Evolutionary conservation across 2,329 filamentous ascomycete genomes (phyloP), one percentile per base, ranked within the genome.

Genomic region (Ophiocordyceps camponoti-floridani): DNA sequence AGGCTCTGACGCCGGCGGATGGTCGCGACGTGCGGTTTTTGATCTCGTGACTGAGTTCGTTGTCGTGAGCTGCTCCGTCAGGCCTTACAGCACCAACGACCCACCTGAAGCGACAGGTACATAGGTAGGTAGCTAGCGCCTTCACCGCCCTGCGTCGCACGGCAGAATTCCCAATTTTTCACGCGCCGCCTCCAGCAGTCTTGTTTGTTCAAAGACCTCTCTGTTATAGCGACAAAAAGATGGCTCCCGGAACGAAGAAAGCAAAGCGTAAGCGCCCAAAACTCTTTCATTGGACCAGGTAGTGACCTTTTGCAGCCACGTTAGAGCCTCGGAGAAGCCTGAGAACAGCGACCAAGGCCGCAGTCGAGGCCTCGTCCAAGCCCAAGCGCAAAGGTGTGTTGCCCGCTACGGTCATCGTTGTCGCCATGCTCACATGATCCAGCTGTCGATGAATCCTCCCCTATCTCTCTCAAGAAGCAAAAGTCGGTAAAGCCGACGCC

Each of bases 191-290:
- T 11, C n/a, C 11, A 35, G 33, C 33, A 35, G 14, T 14, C 14
- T 14, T 10, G 3, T 38, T 10, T 11, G 5, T 38, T 10, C n/a
- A 11, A 8, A 38, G 23, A 3, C 23, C 5, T 5, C 23, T 4
- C 11, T 16, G 3, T n/a, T 38, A 6, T 10, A 30, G 4, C 28
- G 28, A 23, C 28, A 30, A 3, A 38, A 47, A 54, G 56, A 71
- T 71, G 68, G 64, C 67, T 33, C 65, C 64, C 49, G 63, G 67
- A 58, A 55, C 68, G 43, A 65, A 64, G 46, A 66, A 60, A 51
- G 50, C 56, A 56, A 60, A 61, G 50, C 46, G 60, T 62, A 48
- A 41, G 9, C 23, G 12, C 10, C 2, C 16, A 13, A 35, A 3
- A 5, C 23, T 23, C 23, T 27, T 18, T 4, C 4, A 6, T 12